Evolutionary conservation across 768 basidiomycete species (phyloP).

Genomic region (Trametes cinnabarina): DNA sequence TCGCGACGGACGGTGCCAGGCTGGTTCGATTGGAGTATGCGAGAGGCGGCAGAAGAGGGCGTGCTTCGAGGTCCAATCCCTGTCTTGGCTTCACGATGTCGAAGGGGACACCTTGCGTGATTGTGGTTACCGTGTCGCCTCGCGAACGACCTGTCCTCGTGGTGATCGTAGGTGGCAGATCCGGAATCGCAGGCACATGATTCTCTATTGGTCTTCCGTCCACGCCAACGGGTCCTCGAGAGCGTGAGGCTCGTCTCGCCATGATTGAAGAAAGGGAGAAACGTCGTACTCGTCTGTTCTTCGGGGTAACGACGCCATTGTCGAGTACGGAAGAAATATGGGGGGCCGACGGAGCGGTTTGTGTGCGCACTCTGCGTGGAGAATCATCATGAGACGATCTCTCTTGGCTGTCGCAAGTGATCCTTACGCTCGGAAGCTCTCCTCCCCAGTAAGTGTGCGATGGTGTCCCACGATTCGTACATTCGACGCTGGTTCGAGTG

Average conservation of each 20-base stretch:
- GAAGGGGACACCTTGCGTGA: conserved; percentile 9
- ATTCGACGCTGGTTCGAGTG: not conserved
- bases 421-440: conserved; percentile 5
- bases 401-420: not conserved
- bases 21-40: not conserved
- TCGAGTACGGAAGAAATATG: not conserved
- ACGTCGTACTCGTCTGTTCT: conserved; percentile 20
- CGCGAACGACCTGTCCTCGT: not conserved
- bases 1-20: not conserved
- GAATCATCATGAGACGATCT: not conserved
- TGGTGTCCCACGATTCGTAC: not conserved
- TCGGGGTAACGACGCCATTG: not conserved
- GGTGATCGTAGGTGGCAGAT: not conserved
- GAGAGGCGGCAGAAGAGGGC: not conserved
- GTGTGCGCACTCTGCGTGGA: not conserved
- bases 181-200: not conserved
- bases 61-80: not conserved
- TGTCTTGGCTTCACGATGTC: not conserved
- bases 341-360: conserved; percentile 10
- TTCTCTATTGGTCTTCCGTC: not conserved
- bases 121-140: conserved; percentile 4
- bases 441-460: conserved; percentile 5
- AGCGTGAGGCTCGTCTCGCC: conserved; percentile 20
- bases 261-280: conserved; percentile 29
- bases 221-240: conserved; percentile 5